These are phyloP conservation scores for Pythium volutum DNA, from an alignment of 352 stramenopile species.

Conservation along the genomic window DNA sequence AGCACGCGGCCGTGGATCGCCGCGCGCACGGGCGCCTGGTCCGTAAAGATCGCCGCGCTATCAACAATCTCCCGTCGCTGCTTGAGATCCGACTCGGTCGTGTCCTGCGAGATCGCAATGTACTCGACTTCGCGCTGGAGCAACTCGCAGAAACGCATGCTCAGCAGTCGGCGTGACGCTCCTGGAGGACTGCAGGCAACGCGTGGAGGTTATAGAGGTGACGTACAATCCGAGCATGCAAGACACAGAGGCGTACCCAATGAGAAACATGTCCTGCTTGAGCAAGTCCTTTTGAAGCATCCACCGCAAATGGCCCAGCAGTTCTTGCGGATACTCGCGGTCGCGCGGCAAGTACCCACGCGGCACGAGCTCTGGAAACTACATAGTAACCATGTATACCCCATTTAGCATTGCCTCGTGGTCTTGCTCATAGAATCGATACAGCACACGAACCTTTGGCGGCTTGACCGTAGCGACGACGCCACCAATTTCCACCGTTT, in stretches of 20 bases:
- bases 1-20: slow-evolving; percentile 92
- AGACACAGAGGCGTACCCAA: slow-evolving; percentile 39
- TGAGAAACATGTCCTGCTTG: slow-evolving; percentile 87
- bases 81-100: slow-evolving; percentile 92
- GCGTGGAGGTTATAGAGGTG: neutral
- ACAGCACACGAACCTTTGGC: slow-evolving; percentile 25
- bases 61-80: slow-evolving; percentile 77
- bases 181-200: slow-evolving; percentile 50
- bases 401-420: too few species aligned
- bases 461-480: slow-evolving; percentile 39
- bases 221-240: neutral
- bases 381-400: too few species aligned
- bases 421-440: neutral
- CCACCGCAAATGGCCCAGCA: slow-evolving; percentile 78
- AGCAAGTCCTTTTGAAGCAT: slow-evolving; percentile 85
- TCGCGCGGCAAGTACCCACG: slow-evolving; percentile 52
- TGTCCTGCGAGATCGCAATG: slow-evolving; percentile 92
- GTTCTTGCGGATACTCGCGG: slow-evolving; percentile 50
- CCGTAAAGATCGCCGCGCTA: slow-evolving; percentile 78
- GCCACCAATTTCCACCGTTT: slow-evolving; percentile 59
- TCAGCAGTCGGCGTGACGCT: slow-evolving; percentile 63
- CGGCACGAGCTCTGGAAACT: slow-evolving; percentile 52
- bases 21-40: slow-evolving; percentile 93
- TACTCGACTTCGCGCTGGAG: slow-evolving; percentile 86
- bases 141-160: slow-evolving; percentile 85